Evolutionary conservation across 352 stramenopile species (phyloP).

Genomic region (Phytophthora cajani): DNA sequence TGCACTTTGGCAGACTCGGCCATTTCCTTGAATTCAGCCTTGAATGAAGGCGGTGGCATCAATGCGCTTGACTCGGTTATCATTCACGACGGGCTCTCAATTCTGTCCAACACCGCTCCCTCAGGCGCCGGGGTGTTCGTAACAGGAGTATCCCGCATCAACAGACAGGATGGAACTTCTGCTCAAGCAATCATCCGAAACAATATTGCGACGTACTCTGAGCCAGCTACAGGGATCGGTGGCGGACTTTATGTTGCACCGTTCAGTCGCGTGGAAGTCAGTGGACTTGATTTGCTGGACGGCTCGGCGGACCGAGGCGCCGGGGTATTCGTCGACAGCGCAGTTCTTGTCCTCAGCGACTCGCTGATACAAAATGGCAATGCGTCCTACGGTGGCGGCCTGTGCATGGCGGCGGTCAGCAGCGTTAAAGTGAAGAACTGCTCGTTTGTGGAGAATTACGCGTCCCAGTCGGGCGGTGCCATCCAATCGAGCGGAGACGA

Average conservation of each 20-base stretch:
- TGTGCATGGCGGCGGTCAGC: constrained; percentile 35
- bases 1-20: constrained; percentile 14
- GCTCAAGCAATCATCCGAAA: constrained; percentile 14
- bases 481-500: constrained; percentile 28
- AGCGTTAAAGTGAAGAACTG: constrained; percentile 28
- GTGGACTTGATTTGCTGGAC: constrained; percentile 19
- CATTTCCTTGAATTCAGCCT: constrained; percentile 15
- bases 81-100: constrained; percentile 28
- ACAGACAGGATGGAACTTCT: constrained; percentile 10
- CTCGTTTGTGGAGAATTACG: constrained; percentile 37
- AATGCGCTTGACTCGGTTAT: constrained; percentile 25
- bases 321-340: constrained; percentile 36
- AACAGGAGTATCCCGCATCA: constrained; percentile 6
- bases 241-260: constrained; percentile 35
- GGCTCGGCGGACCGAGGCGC: constrained; percentile 28
- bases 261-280: constrained; percentile 21
- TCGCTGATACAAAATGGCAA: constrained; percentile 23
- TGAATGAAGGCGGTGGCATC: constrained; percentile 31
- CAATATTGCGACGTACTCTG: constrained; percentile 17
- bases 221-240: constrained; percentile 17
- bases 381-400: constrained; percentile 33
- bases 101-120: constrained; percentile 33
- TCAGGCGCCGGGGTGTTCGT: constrained; percentile 39
- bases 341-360: constrained; percentile 23
- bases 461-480: constrained; percentile 32